Base-by-base conservation (phyloP, 2,329 filamentous ascomycete species). In the Alternaria sp. region DNA sequence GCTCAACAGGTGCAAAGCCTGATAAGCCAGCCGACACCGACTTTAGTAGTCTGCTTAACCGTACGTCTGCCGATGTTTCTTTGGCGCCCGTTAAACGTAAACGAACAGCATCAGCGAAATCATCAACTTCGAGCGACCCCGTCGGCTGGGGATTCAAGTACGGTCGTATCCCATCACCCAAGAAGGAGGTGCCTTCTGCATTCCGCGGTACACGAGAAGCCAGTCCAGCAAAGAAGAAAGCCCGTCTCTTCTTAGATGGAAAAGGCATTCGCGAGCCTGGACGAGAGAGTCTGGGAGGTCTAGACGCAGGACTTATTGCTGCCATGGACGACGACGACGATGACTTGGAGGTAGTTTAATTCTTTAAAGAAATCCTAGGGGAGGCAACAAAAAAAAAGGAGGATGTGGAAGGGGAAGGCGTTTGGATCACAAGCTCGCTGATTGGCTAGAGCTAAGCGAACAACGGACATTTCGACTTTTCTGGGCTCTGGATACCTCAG, bases 221-320 rank as follows among this genome's bases (percentile, higher is more conserved):
- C 1, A 81, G 78, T 63, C 73, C 82, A 58, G 75, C 71, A 39
- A 83, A 83, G 77, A 84, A 84, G 71, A 80, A 76, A 61, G 82
- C 82, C n/a, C 71, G 82, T 20, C 79, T 84, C 14, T 69, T 81
- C 46, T 68, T 84, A n/a, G 78, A 76, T 7, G 79, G 80, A 39
- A 84, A 83, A 64, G 83, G 83, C 5, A 81, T 84, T 42, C 73
- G 82, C 30, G 80, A 82, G 68, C 83, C 83, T 1, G 83, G 83
- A 4, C 65, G 83, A 43, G 83, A 84, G 48, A 83, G 81, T 63
- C 63, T 80, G 54, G 74, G 79, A 32, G 71, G 67, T 6, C 51
- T 76, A 43, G 74, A 78, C 36, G 67, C 77, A 18, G 76, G 75
- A 7, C 62, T 79, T 14, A 61, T 78, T 39, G 75, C 75, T 24